Conservation (phyloP, 306 rosid species). For the Gynostemma pentaphyllum region DNA sequence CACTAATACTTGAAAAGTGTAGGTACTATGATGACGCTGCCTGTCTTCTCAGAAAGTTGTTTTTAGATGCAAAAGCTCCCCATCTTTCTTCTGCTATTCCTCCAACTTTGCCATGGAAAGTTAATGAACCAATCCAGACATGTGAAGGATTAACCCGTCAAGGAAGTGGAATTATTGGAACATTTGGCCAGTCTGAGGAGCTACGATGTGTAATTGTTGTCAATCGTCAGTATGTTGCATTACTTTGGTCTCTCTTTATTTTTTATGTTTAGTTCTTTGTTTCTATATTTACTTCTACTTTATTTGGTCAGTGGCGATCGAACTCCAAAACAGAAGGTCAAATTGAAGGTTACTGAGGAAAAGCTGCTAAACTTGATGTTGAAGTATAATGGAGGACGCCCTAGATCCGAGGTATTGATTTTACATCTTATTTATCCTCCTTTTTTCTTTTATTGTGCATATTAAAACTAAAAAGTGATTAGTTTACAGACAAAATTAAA, state of each 20-base stretch:
- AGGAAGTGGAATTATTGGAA: slow-evolving; percentile 81
- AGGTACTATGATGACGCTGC: slow-evolving; percentile 98
- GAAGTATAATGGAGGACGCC: slow-evolving; percentile 92
- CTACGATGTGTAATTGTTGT: slow-evolving; percentile 90
- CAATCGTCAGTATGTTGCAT: slow-evolving; percentile 76
- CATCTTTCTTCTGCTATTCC: slow-evolving; percentile 92
- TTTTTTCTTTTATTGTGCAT: slow-evolving; percentile 1
- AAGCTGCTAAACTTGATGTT: slow-evolving; percentile 74
- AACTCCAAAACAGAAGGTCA: slow-evolving; percentile 99
- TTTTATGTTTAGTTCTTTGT: slow-evolving; percentile 6
- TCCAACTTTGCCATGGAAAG: slow-evolving; percentile 88
- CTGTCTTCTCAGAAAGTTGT: slow-evolving; percentile 90
- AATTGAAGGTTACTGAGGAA: slow-evolving; percentile 91
- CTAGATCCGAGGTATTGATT: slow-evolving; percentile 63
- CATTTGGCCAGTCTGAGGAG: slow-evolving; percentile 88
- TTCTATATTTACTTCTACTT: slow-evolving; percentile 18
- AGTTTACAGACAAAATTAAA: slow-evolving; percentile 77
- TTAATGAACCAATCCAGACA: slow-evolving; percentile 56
- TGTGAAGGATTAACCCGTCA: slow-evolving; percentile 81
- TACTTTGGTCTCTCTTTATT: background rate
- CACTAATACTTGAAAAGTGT: slow-evolving; percentile 11
- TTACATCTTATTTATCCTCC: slow-evolving; percentile 12
- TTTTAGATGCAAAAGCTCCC: slow-evolving; percentile 93
- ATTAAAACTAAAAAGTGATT: too few species aligned
- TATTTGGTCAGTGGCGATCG: slow-evolving; percentile 82